These are phyloP conservation scores for Cenchrus purpureus DNA, from an alignment of 176 grass and related monocot genomes.

Conservation along the genomic window DNA sequence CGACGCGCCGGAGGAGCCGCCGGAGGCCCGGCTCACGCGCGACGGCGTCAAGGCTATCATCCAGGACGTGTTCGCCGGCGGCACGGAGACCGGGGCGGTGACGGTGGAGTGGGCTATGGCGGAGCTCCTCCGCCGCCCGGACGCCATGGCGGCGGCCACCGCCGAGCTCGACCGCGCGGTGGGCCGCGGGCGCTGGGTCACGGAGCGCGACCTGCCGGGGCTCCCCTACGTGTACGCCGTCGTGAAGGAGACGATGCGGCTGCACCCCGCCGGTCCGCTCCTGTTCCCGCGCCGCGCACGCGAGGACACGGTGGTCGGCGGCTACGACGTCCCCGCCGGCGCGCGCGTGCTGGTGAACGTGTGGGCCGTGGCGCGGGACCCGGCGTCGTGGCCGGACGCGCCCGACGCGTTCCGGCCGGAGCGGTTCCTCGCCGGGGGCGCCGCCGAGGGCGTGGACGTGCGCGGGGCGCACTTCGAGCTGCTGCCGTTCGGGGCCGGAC, in stretches of 20 bases:
- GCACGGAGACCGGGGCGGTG: conserved; percentile 49
- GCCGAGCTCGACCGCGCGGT: conserved; percentile 57
- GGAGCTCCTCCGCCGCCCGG: conserved; percentile 53
- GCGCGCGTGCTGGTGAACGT: conserved; percentile 31
- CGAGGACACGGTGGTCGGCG: conserved; percentile 12
- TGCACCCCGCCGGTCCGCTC: conserved; percentile 55
- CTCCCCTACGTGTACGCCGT: not conserved
- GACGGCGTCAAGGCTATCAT: conserved; percentile 54
- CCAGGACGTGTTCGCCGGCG: conserved; percentile 52
- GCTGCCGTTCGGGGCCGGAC: conserved; percentile 57
- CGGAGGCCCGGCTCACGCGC: conserved; percentile 49
- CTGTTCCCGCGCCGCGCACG: conserved; percentile 43
- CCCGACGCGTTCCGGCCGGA: conserved; percentile 61
- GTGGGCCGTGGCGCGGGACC: conserved; percentile 59
- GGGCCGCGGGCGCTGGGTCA: conserved; percentile 41
- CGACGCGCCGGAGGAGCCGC: not conserved
- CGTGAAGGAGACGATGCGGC: conserved; percentile 16
- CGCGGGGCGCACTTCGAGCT: conserved; percentile 54
- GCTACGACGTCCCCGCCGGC: conserved; percentile 51
- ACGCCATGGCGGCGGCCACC: conserved; percentile 27
- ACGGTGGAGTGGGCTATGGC: conserved; percentile 62
- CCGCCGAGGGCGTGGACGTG: conserved; percentile 38
- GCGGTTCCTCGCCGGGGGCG: conserved; percentile 38
- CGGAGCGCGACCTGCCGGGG: not conserved
- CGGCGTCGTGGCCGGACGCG: conserved; percentile 50